A percentile compares a stretch with the other conserved stretches of the same genome.
Conservation (phyloP, 2,329 filamentous ascomycete genomes). For the Colletotrichum incanum region DNA sequence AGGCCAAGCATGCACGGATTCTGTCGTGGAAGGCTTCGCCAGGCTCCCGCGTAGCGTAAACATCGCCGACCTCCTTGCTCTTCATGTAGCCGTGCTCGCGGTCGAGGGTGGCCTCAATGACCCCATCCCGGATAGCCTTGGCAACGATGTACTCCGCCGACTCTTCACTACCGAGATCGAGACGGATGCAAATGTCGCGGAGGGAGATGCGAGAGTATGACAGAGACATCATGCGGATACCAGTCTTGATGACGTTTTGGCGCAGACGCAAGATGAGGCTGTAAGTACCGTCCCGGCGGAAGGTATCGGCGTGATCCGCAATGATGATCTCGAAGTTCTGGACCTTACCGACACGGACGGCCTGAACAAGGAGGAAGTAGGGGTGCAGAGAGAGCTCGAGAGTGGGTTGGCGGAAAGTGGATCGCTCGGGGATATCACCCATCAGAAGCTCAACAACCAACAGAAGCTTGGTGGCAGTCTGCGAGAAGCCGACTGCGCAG, state of each 20-base stretch:
- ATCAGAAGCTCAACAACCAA: conserved; percentile 97
- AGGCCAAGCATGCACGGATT: conserved; percentile 89
- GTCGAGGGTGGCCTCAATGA: conserved; percentile 95
- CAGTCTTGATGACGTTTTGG: conserved; percentile 99
- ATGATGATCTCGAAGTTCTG: conserved; percentile 94
- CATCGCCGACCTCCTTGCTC: conserved; percentile 95
- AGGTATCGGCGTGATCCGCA: conserved; percentile 83
- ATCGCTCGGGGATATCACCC: conserved; percentile 97
- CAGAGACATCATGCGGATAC: conserved; percentile 98
- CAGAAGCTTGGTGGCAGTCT: conserved; percentile 95
- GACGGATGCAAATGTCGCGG: conserved; percentile 95
- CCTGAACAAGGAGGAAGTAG: conserved; percentile 94
- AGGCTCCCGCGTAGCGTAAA: conserved; percentile 95
- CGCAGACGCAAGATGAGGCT: conserved; percentile 93
- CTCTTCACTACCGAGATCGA: conserved; percentile 95
- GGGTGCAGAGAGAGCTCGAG: conserved; percentile 91
- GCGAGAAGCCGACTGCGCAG: conserved; percentile 93
- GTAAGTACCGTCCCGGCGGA: conserved; percentile 95
- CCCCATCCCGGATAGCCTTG: conserved; percentile 97
- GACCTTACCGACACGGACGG: conserved; percentile 95
- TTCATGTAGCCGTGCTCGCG: conserved; percentile 98
- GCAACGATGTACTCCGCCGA: conserved; percentile 99
- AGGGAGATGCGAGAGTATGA: conserved; percentile 98
- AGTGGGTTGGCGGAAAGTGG: conserved; percentile 90
- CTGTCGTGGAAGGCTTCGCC: conserved; percentile 98